These are phyloP conservation scores for Phaeosphaeriaceae sp. DNA, from an alignment of 2,329 filamentous ascomycete species.

Conservation along the genomic window DNA sequence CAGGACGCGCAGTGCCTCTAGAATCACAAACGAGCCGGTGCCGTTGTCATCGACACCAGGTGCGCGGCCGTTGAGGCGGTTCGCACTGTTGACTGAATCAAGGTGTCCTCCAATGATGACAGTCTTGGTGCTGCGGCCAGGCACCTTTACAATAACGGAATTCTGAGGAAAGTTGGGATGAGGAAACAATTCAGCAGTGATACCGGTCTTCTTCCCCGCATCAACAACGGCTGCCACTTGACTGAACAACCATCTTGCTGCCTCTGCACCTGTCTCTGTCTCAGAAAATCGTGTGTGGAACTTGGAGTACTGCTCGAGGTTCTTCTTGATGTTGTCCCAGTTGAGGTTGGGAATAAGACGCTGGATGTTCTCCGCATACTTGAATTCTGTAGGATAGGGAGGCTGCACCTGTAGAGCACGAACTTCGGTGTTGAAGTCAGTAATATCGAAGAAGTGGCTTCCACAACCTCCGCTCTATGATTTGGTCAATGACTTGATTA, in stretches of 20 bases:
- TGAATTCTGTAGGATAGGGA: conserved; percentile 21
- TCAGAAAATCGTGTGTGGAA: conserved; percentile 27
- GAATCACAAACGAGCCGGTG: conserved; percentile 87
- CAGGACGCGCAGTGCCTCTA: conserved; percentile 84
- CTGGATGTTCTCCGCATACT: conserved; percentile 16
- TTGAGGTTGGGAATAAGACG: conserved; percentile 19
- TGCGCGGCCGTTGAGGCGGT: conserved; percentile 51
- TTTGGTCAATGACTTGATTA: not conserved
- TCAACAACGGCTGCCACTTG: conserved; percentile 75
- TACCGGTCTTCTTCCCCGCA: conserved; percentile 71
- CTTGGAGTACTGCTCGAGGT: conserved; percentile 21
- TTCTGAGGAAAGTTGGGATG: conserved; percentile 81
- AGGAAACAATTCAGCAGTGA: conserved; percentile 72
- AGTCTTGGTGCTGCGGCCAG: conserved; percentile 79
- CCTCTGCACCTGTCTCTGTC: conserved; percentile 66
- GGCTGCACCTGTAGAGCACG: conserved; percentile 16
- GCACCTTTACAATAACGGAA: conserved; percentile 85
- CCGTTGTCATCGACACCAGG: conserved; percentile 73
- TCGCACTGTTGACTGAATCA: conserved; percentile 8
- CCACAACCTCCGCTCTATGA: conserved; percentile 21
- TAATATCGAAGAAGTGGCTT: conserved; percentile 31
- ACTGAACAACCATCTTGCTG: conserved; percentile 80
- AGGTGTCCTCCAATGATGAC: conserved; percentile 84
- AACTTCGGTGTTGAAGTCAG: conserved; percentile 20
- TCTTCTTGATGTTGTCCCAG: conserved; percentile 24